Base-by-base conservation (phyloP, 176 grass and related monocot genomes). In the Musa schizocarpa region DNA sequence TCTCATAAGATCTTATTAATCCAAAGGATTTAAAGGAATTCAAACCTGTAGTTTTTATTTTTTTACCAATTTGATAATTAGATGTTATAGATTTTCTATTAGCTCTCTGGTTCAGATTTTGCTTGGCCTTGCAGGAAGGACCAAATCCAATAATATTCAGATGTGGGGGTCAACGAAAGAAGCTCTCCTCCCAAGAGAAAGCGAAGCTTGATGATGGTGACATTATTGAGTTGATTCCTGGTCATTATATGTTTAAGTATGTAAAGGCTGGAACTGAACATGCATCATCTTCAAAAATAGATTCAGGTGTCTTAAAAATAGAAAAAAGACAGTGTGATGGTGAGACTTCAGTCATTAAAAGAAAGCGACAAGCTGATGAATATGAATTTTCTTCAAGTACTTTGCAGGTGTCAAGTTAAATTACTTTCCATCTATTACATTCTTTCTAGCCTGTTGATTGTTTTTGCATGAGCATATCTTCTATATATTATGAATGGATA, bases 201-300 rank as follows among this genome's bases (percentile, higher is more conserved):
- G 80, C 75, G 52, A 85, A 80, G 56, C 83, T 94, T 82, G 24
- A 17, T 51, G 68, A 94, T 79, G 81, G 80, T 71, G 90, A 99
- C 90, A 80, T 94, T 74, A 57, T 99, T 11, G 90, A 99, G 79
- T 57, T 99, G 63, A 91, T 94, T 78, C 95, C 95, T 1, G 82
- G 88, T 82, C 78, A 81, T 59, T 88, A 91, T 89, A 83, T 86
- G 9, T 58, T 93, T 43, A 94, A 86, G 25, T 91, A 86, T 54
- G 54, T 74, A 26, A 83, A 65, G 59, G 73, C 79, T 82, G 73
- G 34, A 1, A 64, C 82, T 78, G 78, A 82, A 10, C 62, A 74
- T 76, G 73, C 70, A 66, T 78, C 13, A 54, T 72, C 81, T 64
- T 54, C 53, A 25, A 10, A 72, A 24, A 79, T 74, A 68, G 69